phyloP scores from a whole-genome alignment of 2,329 filamentous ascomycete genomes.

The Aureobasidium sp. region DNA sequence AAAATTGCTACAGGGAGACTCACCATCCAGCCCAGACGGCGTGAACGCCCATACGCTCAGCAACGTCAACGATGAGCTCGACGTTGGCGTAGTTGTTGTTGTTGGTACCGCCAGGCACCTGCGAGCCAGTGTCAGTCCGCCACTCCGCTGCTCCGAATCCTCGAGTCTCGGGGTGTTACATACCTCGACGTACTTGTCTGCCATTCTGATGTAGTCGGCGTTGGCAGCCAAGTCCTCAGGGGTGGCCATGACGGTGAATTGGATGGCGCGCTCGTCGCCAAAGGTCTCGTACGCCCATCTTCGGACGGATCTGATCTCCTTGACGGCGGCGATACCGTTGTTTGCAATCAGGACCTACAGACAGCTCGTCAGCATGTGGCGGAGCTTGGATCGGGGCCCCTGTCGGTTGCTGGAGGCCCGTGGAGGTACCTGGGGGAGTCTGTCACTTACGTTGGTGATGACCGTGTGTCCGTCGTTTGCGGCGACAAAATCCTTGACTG shows the following conservation, averaged over 20 bases:
- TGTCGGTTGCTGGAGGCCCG: neutral
- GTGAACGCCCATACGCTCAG: constrained; percentile 96
- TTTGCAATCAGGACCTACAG: constrained; percentile 91
- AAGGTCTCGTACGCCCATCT: constrained; percentile 99
- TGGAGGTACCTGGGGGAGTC: neutral
- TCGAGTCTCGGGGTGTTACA: constrained; percentile 18
- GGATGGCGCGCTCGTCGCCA: constrained; percentile 93
- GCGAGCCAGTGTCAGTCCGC: constrained; percentile 15
- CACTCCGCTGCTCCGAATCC: neutral
- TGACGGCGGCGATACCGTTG: constrained; percentile 98
- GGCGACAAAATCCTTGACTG: constrained; percentile 93
- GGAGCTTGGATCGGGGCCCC: constrained; percentile 14
- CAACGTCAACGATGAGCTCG: constrained; percentile 96
- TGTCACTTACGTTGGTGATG: constrained; percentile 77
- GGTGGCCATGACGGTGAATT: constrained; percentile 99
- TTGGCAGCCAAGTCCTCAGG: constrained; percentile 96
- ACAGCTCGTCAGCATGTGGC: constrained; percentile 16
- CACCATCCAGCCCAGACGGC: constrained; percentile 98
- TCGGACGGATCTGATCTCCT: constrained; percentile 96
- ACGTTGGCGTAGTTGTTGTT: constrained; percentile 99
- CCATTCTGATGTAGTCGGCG: constrained; percentile 99
- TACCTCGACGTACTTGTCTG: constrained; percentile 94
- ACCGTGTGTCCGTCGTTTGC: constrained; percentile 89
- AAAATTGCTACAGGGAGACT: constrained; percentile 27
- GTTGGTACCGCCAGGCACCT: constrained; percentile 94